These are phyloP conservation scores for Thalassia testudinum DNA, from an alignment of 116 monocot species.

Conservation along the genomic window DNA sequence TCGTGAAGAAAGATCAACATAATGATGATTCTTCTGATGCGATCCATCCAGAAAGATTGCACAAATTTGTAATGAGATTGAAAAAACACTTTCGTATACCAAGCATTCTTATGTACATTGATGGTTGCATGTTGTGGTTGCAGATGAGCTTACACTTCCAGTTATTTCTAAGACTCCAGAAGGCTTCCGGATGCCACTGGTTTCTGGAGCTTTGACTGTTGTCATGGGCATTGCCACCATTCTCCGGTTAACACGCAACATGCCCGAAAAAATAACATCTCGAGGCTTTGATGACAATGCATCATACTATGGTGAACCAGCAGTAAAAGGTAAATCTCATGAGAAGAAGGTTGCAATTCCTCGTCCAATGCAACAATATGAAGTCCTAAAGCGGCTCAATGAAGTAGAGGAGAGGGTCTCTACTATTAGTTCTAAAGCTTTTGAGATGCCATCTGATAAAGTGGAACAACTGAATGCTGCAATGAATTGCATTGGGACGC, in stretches of 20 bases:
- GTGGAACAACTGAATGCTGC: constrained; percentile 48
- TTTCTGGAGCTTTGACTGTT: constrained; percentile 53
- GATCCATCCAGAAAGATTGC: too few relatives aligned
- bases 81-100: too few relatives aligned
- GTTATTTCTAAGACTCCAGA: constrained; percentile 4
- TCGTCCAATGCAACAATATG: constrained; percentile 23
- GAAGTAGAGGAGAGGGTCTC: constrained; percentile 51
- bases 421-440: constrained; percentile 24
- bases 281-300: not conserved
- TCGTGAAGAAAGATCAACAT: too few relatives aligned
- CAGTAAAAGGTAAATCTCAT: not conserved
- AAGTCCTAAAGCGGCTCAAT: constrained; percentile 33
- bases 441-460: constrained; percentile 38
- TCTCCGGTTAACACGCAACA: constrained; percentile 28
- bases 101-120: too few relatives aligned
- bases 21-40: too few relatives aligned
- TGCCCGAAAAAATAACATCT: constrained; percentile 25
- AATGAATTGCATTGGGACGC: constrained; percentile 23
- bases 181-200: constrained; percentile 11
- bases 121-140: too few relatives aligned
- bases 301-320: constrained; percentile 9
- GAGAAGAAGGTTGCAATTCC: constrained; percentile 7
- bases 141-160: too few relatives aligned
- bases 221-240: constrained; percentile 56
- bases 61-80: too few relatives aligned